Base-by-base conservation (phyloP, 371 early-diverging fungal species). In the Apophysomyces elegans region DNA sequence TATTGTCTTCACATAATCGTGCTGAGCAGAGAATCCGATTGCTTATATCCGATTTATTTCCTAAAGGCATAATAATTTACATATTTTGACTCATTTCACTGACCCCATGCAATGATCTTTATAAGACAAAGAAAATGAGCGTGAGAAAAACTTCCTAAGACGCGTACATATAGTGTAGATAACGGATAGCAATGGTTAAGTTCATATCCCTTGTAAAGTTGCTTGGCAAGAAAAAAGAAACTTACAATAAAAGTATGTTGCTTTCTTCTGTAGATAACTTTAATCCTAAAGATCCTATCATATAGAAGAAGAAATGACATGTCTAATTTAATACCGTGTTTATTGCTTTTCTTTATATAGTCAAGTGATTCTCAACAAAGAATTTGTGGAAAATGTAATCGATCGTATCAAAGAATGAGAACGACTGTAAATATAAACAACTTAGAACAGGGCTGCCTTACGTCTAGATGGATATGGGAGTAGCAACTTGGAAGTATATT, bases 1-100 rank as follows among this genome's bases (percentile, higher is more conserved):
- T 39, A 69, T 75, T 58, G 78, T 85, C 8, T 85, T 87, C 69
- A 80, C 81, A 12, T 71, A 66, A 26, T 26, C 2, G 32, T 26
- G 3, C 32, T 26, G 32, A 3, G 32, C 32, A 26, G 32, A 26
- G 32, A 26, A 26, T 26, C 1, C 32, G 2, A 2, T 26, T 2
- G 32, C 32, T 26, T 26, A 26, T 26, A 26, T 26, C 32, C 32
- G 32, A 26, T 26, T 26, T 26, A 26, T 26, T 26, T 26, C 32
- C 32, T 26, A 26, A 26, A 26, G 32, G 32, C 32, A 26, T 26
- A 26, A 26, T 26, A 26, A 26, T 26, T 26, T 26, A 26, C 32
- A 1, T 11, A 13, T 41, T 41, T 41, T 41, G 13, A 41, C 32
- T 26, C 41, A 41, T 41, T 11, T 13, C 11, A 13, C 5, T 41